phyloP scores from a whole-genome alignment of 768 basidiomycete genomes.

The Hericium coralloides region DNA sequence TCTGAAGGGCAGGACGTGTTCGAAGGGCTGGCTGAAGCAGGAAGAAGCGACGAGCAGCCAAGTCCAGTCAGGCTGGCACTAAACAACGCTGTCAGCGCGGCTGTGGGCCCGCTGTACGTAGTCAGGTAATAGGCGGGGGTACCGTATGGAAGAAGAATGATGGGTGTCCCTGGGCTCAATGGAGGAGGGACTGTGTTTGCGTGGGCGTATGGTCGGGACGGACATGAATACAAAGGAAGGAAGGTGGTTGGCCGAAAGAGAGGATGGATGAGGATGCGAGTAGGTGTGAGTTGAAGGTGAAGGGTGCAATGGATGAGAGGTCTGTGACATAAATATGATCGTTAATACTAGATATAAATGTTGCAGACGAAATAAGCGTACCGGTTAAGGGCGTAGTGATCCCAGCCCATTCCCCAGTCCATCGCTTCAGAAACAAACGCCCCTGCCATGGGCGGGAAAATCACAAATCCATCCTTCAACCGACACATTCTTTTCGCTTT shows the following conservation, averaged over 20 bases:
- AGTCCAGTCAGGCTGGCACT: conserved; percentile 52
- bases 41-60: conserved; percentile 46
- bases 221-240: conserved; percentile 31
- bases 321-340: conserved; percentile 24
- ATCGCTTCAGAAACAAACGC: conserved; percentile 19
- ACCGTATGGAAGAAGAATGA: conserved; percentile 60
- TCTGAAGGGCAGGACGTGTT: background rate
- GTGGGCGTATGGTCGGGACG: background rate
- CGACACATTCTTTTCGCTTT: conserved; percentile 35
- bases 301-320: conserved; percentile 47
- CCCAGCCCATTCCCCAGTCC: conserved; percentile 63
- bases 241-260: conserved; percentile 49
- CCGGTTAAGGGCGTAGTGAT: conserved; percentile 43
- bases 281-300: conserved; percentile 13
- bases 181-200: conserved; percentile 22
- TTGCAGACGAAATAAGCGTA: conserved; percentile 14
- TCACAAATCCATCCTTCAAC: conserved; percentile 55
- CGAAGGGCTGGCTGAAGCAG: conserved; percentile 4
- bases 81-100: conserved; percentile 54
- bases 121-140: conserved; percentile 67
- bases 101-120: conserved; percentile 60
- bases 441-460: conserved; percentile 30
- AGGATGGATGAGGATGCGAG: conserved; percentile 57
- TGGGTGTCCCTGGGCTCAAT: conserved; percentile 51
- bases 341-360: conserved; percentile 9